Conservation (phyloP, 2,329 filamentous ascomycete genomes). For the Trichoderma sp. region DNA sequence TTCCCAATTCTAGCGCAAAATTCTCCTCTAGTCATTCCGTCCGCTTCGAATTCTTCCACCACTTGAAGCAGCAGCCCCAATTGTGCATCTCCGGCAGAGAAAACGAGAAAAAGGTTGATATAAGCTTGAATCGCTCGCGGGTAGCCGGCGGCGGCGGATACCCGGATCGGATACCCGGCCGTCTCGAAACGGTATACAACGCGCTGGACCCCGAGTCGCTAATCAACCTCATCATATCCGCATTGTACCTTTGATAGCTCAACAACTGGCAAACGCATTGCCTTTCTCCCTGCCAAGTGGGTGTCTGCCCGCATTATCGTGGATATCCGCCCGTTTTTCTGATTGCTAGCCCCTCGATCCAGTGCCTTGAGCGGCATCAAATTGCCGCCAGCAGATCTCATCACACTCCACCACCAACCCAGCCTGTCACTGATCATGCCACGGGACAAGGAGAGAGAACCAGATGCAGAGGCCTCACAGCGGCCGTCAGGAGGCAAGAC, state of each 20-base stretch:
- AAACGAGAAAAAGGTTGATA: not conserved
- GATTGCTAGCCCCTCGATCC: not conserved
- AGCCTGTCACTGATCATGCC: not conserved
- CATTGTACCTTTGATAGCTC: not conserved
- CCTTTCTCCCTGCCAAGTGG: not conserved
- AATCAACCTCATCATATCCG: constrained; percentile 7
- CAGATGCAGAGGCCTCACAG: not conserved
- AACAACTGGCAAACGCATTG: not conserved
- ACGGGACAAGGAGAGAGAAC: not conserved
- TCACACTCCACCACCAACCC: not conserved
- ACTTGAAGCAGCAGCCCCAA: not conserved
- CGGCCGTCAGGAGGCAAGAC: not conserved
- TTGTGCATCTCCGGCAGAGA: constrained; percentile 15
- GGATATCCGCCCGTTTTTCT: constrained; percentile 11
- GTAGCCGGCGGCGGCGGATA: constrained; percentile 22
- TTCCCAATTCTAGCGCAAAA: not conserved
- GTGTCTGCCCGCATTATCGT: constrained; percentile 8
- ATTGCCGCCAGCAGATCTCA: constrained; percentile 15
- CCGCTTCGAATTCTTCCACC: not conserved
- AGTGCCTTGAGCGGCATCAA: not conserved
- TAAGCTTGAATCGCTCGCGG: constrained; percentile 10
- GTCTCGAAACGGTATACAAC: constrained; percentile 17
- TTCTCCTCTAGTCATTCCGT: not conserved
- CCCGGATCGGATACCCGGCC: constrained; percentile 29
- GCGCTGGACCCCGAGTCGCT: not conserved